Evolutionary conservation across 1,284 basidiomycete species (phyloP).

Genomic region (Ganoderma lucidum): DNA sequence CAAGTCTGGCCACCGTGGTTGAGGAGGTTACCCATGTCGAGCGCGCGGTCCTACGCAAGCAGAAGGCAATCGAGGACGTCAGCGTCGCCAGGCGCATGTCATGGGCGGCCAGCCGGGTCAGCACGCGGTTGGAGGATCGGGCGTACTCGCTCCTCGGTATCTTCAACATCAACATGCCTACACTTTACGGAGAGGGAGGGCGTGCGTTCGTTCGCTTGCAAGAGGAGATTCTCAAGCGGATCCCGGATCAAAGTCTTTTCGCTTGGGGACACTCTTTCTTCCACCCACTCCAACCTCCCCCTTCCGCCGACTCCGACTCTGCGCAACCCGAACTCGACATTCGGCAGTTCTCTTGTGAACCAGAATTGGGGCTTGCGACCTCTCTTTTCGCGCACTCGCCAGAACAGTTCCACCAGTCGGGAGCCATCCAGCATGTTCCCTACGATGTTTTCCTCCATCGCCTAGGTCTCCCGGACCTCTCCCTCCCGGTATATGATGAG

Average conservation of each 20-base stretch:
- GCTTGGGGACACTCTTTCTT: constrained; percentile 6
- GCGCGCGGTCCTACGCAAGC: background rate
- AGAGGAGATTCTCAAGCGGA: background rate
- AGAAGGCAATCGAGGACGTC: background rate
- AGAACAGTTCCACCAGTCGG: background rate
- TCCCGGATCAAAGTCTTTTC: constrained; percentile 6
- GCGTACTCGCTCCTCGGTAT: constrained; percentile 19
- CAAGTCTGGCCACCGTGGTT: background rate
- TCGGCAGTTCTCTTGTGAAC: background rate
- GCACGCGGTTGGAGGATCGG: constrained; percentile 14
- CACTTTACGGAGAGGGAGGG: constrained; percentile 15
- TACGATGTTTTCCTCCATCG: constrained; percentile 6
- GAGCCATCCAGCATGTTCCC: background rate
- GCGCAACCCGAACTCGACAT: too few species aligned
- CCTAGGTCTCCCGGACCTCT: background rate
- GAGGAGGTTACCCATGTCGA: constrained; percentile 2
- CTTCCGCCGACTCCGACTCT: background rate
- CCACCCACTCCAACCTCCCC: background rate
- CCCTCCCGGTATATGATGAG: background rate
- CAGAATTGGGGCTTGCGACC: background rate
- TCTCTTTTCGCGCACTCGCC: constrained; percentile 7
- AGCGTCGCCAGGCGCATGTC: constrained; percentile 7
- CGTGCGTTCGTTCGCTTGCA: background rate
- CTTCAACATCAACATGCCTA: constrained; percentile 16
- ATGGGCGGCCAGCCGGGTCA: constrained; percentile 11